A percentile compares a stretch with the other conserved stretches of the same genome.
These are phyloP conservation scores for Uronychia setigera DNA, from an alignment of 73 alveolate genomes.

Conservation along the genomic window DNA sequence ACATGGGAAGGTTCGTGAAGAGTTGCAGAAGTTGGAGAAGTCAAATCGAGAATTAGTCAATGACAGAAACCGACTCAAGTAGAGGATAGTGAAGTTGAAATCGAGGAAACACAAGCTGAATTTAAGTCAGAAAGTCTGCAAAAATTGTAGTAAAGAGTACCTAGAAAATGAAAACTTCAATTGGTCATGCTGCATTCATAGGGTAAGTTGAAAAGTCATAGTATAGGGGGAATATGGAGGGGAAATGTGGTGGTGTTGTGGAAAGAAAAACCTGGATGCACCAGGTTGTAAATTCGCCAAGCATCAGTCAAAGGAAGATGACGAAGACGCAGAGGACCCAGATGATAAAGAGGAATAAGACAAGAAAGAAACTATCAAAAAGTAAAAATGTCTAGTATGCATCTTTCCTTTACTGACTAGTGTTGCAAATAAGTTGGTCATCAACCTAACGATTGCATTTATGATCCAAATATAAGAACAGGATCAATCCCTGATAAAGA, in stretches of 20 bases:
- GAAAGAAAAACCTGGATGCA: constrained; percentile 55
- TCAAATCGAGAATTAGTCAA: neutral
- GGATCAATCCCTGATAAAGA: constrained; percentile 31
- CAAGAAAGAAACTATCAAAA: neutral
- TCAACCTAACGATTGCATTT: constrained; percentile 41
- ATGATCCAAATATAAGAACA: constrained; percentile 58
- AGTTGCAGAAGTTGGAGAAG: neutral
- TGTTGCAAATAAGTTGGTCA: constrained; percentile 57
- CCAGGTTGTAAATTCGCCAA: constrained; percentile 63
- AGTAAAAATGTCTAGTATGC: constrained; percentile 10
- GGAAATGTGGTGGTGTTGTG: constrained; percentile 80
- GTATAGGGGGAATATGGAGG: constrained; percentile 46
- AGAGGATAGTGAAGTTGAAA: constrained; percentile 20
- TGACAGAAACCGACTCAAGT: constrained; percentile 33
- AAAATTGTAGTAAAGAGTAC: constrained; percentile 50
- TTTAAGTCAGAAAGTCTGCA: constrained; percentile 44
- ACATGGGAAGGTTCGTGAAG: neutral
- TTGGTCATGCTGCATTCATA: constrained; percentile 73
- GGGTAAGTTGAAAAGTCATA: constrained; percentile 19
- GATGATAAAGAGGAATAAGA: constrained; percentile 23
- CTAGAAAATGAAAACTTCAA: constrained; percentile 58
- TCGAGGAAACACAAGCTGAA: constrained; percentile 8
- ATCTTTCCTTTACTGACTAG: constrained; percentile 2
- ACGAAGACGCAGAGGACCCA: constrained; percentile 36
- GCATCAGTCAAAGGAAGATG: constrained; percentile 66